Evolutionary conservation across 2,329 filamentous ascomycete genomes (phyloP).

Genomic region (Fusarium concolor): DNA sequence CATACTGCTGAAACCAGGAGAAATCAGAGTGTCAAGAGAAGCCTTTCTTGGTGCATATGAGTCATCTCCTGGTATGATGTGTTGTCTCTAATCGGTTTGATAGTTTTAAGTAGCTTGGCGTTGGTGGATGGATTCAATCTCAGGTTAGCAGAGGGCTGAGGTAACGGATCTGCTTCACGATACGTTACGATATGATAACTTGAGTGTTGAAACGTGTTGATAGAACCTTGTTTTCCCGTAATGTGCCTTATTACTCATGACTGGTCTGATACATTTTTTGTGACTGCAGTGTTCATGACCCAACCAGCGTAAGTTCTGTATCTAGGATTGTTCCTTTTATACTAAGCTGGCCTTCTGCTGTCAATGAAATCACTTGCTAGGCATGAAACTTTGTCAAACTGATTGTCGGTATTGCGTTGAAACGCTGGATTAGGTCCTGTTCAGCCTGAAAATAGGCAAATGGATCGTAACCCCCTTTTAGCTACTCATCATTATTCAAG

Average conservation of each 20-base stretch:
- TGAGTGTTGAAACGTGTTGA: slow-evolving; percentile 36
- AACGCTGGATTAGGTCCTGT: slow-evolving; percentile 17
- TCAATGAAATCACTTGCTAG: neutral
- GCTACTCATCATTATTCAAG: neutral
- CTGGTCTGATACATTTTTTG: too few relatives aligned
- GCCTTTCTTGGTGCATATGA: slow-evolving; percentile 26
- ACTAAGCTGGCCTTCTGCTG: neutral
- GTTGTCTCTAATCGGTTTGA: slow-evolving; percentile 28
- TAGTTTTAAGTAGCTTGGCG: slow-evolving; percentile 45
- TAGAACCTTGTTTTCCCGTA: neutral
- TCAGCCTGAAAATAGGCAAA: neutral
- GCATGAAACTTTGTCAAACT: neutral
- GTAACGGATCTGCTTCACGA: slow-evolving; percentile 27
- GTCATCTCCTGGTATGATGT: slow-evolving; percentile 25
- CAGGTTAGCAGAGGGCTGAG: slow-evolving; percentile 19
- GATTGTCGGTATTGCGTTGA: neutral
- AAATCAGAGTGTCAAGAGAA: slow-evolving; percentile 5
- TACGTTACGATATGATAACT: slow-evolving; percentile 34
- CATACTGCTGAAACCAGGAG: slow-evolving; percentile 20
- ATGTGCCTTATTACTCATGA: neutral
- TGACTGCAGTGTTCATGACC: neutral
- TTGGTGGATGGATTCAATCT: slow-evolving; percentile 44
- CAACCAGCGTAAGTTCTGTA: too few relatives aligned
- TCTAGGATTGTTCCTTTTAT: neutral
- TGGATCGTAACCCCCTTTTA: neutral